Base-by-base conservation (phyloP, 78 protist genomes). In the Guillardia theta region DNA sequence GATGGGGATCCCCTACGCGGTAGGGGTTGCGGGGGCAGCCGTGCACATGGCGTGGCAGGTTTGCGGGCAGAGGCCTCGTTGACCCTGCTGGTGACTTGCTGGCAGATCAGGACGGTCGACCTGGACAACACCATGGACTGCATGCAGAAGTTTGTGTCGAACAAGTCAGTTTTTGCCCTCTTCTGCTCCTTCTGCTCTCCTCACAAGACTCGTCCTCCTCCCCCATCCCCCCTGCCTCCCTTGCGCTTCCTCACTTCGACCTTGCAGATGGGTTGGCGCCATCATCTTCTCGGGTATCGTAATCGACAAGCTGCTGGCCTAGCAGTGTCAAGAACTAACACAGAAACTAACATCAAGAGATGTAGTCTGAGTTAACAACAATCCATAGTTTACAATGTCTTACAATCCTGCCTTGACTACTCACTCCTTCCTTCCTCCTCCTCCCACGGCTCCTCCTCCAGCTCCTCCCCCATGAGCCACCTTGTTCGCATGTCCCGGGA, bases 51-150 rank as follows among this genome's bases (percentile, higher is more conserved):
- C n/a, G n/a, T n/a, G n/a, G n/a, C n/a, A n/a, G n/a, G n/a, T n/a
- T n/a, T n/a, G n/a, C n/a, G 48, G 92, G 94, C 47, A 46, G 95
- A 92, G 96, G 94, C 15, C 27, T 5, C 33, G 50, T 94, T 0
- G 94, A 54, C 93, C 93, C 76, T n/a, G 37, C 92, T 36, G 94
- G 87, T 9, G 88, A 92, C 6, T 90, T 93, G 27, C 77, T 97
- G 97, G 97, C 98, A 97, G 93, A 41, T 95, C 4, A n/a, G 30
- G n/a, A 93, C 94, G 19, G 95, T 96, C 0, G 94, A 95, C 46
- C 93, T 96, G 88, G 80, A 88, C 70, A 18, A 37, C 18, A 96
- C 48, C 0, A 80, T 36, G 5, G 70, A n/a, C n/a, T 93, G 95
- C 92, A 19, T 70, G 83, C 44, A 44, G 39, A 46, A 58, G 44